Evolutionary conservation across 257 asterid species (phyloP), one percentile per base, ranked within the genome.

Genomic region (Ajuga chamaepitys): DNA sequence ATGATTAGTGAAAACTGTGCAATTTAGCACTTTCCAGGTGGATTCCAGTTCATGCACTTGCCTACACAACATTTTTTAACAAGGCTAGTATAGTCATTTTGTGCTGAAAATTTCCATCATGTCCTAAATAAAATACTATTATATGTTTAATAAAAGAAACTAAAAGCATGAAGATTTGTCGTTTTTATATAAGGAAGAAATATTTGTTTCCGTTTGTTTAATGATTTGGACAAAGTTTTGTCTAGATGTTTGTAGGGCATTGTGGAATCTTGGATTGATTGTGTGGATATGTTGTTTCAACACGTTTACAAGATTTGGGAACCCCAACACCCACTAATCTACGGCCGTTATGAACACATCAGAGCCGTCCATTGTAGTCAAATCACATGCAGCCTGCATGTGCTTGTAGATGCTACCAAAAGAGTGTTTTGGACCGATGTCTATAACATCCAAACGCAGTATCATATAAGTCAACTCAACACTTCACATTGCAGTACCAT

Each of bases 321-420:
- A 51, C 61, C 70, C 58, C 21, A 12, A 1, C 22, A 50, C 34
- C 12, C 20, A 16, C 34, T 2, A 13, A 14, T 46, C 5, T 28
- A 28, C 34, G 5, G 5, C 34, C 5, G 20, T 77, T 74, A 80
- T 75, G 79, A 76, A 71, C 50, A 7, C 54, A 74, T 70, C 61
- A 48, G 71, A 34, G 80, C 62, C 78, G 21, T 75, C 77, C 66
- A 68, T 69, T 44, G 0, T 11, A 40, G 71, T 76, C 74, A 58
- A 56, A 47, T 77, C 95, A 85, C 95, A 82, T 87, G 94, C 79
- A 81, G 77, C n/a, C n/a, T n/a, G 80, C 89, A 87, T 78, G 91
- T 85, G 95, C 4, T 62, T 51, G 40, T 55, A 37, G 22, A 22
- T 70, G 50, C 72, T 56, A 78, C 77, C 75, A 68, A 80, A 71